Conservation (phyloP, 352 stramenopile species). For the Pythium biforme region DNA sequence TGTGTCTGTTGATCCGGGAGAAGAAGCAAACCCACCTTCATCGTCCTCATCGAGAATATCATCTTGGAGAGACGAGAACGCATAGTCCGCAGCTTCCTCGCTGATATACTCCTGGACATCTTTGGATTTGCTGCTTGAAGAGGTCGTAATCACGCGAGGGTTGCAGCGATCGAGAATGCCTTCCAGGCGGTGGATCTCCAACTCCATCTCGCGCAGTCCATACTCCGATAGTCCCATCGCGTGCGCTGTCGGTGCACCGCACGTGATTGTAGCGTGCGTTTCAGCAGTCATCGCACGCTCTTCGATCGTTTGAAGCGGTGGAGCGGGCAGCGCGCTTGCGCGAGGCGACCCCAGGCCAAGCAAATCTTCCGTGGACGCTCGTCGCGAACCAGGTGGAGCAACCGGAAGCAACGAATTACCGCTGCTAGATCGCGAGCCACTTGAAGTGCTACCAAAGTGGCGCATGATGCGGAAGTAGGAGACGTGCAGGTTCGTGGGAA, state of each 20-base stretch:
- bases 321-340: constrained; percentile 6
- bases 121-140: constrained; percentile 15
- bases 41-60: constrained; percentile 39
- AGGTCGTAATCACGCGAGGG: constrained; percentile 32
- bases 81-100: constrained; percentile 52
- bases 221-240: constrained; percentile 74
- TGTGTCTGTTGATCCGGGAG: constrained; percentile 1
- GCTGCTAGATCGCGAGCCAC: constrained; percentile 7
- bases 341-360: constrained; percentile 35
- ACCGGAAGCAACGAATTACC: constrained; percentile 10
- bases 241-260: constrained; percentile 78
- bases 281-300: constrained; percentile 47
- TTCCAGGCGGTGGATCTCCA: constrained; percentile 71
- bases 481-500: constrained; percentile 83
- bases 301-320: constrained; percentile 5
- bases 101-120: constrained; percentile 38
- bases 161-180: constrained; percentile 62
- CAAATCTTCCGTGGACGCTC: constrained; percentile 57
- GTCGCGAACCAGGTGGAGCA: constrained; percentile 16
- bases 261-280: constrained; percentile 74
- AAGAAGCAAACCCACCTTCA: neutral
- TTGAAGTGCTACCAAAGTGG: constrained; percentile 36
- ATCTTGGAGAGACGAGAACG: constrained; percentile 53
- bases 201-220: constrained; percentile 79
- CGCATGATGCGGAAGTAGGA: constrained; percentile 82